Evolutionary conservation across 441 rosid species (phyloP).

Genomic region (Populus hybrid): DNA sequence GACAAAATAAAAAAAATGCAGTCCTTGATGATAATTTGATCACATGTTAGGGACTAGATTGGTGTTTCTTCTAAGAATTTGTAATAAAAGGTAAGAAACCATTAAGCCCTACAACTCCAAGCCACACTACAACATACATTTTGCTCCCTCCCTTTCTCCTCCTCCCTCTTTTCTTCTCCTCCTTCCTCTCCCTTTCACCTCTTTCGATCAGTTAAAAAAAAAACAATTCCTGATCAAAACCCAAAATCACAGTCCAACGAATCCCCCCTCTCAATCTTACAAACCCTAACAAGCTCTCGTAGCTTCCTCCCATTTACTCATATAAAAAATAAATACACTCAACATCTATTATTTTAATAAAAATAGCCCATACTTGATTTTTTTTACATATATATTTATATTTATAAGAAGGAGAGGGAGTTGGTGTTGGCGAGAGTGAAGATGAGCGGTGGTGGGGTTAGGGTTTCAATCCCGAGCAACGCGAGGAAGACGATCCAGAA

Average conservation of each 20-base stretch:
- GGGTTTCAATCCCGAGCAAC: conserved; percentile 65
- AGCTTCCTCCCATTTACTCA: not conserved
- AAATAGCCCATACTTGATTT: not conserved
- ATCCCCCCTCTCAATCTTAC: not conserved
- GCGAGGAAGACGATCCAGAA: conserved; percentile 63
- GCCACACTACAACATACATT: not conserved
- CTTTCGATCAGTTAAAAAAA: not conserved
- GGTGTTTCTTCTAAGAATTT: not conserved
- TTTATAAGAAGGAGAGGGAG: not conserved
- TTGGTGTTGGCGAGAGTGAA: conserved; percentile 21
- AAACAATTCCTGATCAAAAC: not conserved
- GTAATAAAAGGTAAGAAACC: not conserved
- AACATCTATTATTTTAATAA: not conserved
- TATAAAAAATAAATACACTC: not conserved
- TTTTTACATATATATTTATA: not conserved
- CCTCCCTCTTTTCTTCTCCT: not conserved
- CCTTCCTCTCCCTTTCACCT: not conserved
- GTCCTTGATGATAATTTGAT: too few relatives aligned
- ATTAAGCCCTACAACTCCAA: conserved; percentile 28
- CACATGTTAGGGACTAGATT: too few relatives aligned
- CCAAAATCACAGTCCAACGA: not conserved
- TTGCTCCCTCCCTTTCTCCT: not conserved
- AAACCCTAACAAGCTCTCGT: not conserved
- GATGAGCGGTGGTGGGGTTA: conserved; percentile 76
- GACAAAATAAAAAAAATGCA: too few relatives aligned